A percentile compares a stretch with the other conserved stretches of the same genome.
Evolutionary conservation across 768 basidiomycete genomes (phyloP).

Genomic region (Trametes cinnabarina): DNA sequence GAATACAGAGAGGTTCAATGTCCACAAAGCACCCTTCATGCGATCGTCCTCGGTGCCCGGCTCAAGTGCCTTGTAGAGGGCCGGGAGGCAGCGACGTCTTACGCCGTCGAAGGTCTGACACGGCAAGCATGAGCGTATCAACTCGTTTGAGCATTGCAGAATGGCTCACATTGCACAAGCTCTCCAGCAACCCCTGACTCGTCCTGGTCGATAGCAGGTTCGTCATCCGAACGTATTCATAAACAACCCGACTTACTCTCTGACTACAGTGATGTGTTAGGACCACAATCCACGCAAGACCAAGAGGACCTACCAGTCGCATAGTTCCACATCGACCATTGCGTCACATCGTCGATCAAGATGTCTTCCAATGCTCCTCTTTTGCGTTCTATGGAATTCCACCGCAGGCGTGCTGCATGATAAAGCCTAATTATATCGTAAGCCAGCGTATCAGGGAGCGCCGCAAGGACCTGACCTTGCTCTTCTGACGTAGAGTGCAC

Average conservation of each 20-base stretch:
- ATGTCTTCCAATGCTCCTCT: constrained; percentile 57
- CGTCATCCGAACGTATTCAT: no score
- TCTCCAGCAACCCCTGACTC: constrained; percentile 39
- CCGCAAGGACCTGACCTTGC: constrained; percentile 47
- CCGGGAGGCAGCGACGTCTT: constrained; percentile 57
- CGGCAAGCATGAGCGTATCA: neutral
- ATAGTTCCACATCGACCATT: constrained; percentile 81
- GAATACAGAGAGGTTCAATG: constrained; percentile 62
- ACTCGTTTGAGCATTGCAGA: neutral
- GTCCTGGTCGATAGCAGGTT: constrained; percentile 29
- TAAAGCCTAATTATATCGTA: constrained; percentile 43
- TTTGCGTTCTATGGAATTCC: constrained; percentile 71
- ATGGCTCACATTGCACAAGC: constrained; percentile 44
- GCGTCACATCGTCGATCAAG: constrained; percentile 67
- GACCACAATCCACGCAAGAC: neutral
- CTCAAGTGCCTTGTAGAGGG: constrained; percentile 54
- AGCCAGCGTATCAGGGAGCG: neutral
- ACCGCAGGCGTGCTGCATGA: constrained; percentile 63
- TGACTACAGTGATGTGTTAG: constrained; percentile 24
- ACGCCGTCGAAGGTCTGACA: constrained; percentile 66
- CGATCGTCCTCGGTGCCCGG: constrained; percentile 80
- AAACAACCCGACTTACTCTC: constrained; percentile 25
- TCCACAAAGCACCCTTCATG: constrained; percentile 92
- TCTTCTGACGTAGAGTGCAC: constrained; percentile 64
- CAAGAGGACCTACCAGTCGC: constrained; percentile 39